phyloP scores from a whole-genome alignment of 148 eudicot species.

The Cornus kousa region DNA sequence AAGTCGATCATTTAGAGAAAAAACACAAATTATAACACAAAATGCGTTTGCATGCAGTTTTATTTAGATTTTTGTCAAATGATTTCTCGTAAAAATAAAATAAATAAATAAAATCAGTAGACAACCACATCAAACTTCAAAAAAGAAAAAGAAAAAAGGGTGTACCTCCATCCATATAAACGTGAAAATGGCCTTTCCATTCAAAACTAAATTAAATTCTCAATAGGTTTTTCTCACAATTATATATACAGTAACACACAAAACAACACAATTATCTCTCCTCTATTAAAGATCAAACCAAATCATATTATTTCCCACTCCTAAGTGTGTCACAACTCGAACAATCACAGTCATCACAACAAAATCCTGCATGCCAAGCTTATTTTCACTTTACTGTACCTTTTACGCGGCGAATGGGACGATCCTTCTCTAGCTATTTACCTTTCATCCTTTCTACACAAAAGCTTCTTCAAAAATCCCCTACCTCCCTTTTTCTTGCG shows the following conservation, averaged over 20 bases:
- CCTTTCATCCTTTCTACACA: not conserved
- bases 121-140: too few relatives aligned
- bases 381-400: not conserved
- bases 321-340: not conserved
- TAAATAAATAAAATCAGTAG: too few relatives aligned
- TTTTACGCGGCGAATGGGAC: not conserved
- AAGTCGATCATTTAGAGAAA: too few relatives aligned
- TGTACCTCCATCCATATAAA: too few relatives aligned
- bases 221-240: too few relatives aligned
- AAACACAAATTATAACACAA: too few relatives aligned
- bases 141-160: too few relatives aligned
- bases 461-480: not conserved
- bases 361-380: not conserved
- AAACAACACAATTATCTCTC: not conserved
- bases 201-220: too few relatives aligned
- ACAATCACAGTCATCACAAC: not conserved
- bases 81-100: too few relatives aligned
- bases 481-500: not conserved
- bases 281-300: not conserved
- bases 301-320: not conserved
- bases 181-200: too few relatives aligned
- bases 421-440: not conserved
- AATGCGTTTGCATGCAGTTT: too few relatives aligned
- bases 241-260: slow-evolving; percentile 6
- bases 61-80: too few relatives aligned